A percentile compares a stretch with the other conserved stretches of the same genome.
phyloP scores from a whole-genome alignment of 306 rosid species.

The Herpetospermum pedunculosum region DNA sequence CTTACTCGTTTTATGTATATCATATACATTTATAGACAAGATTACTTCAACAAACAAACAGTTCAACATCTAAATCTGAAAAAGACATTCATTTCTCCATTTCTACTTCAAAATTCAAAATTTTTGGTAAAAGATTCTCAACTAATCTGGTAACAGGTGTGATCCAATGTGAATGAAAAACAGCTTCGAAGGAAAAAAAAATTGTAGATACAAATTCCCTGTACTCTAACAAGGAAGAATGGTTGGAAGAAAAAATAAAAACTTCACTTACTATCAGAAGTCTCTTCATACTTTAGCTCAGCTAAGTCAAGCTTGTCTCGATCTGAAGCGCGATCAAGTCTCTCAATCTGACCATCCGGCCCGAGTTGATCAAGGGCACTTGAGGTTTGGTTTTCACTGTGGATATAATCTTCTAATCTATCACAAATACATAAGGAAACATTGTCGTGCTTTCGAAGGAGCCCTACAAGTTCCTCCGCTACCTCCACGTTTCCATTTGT shows the following conservation, averaged over 20 bases:
- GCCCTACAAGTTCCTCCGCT: conserved; percentile 31
- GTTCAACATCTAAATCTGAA: background rate
- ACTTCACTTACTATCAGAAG: background rate
- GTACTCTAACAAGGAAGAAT: background rate
- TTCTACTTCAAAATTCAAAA: background rate
- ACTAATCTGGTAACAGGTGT: background rate
- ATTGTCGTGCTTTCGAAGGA: conserved; percentile 16
- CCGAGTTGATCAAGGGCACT: conserved; percentile 18
- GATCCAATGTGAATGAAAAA: background rate
- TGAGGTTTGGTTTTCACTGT: conserved; percentile 14
- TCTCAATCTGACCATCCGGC: conserved; percentile 10
- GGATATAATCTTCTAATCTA: conserved; percentile 22
- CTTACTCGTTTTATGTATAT: background rate
- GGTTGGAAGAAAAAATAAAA: background rate
- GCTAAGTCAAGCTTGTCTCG: background rate
- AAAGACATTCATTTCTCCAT: background rate
- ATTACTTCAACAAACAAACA: background rate
- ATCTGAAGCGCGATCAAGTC: conserved; percentile 1
- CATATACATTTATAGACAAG: background rate
- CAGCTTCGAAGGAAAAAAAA: background rate
- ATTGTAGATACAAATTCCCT: background rate
- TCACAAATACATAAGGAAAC: conserved; percentile 14
- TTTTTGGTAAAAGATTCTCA: background rate
- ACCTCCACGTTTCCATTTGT: conserved; percentile 33
- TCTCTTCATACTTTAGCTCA: background rate